Evolutionary conservation across 352 stramenopile genomes (phyloP), one percentile per base, ranked within the genome.

Genomic region (Phytophthora pisi): DNA sequence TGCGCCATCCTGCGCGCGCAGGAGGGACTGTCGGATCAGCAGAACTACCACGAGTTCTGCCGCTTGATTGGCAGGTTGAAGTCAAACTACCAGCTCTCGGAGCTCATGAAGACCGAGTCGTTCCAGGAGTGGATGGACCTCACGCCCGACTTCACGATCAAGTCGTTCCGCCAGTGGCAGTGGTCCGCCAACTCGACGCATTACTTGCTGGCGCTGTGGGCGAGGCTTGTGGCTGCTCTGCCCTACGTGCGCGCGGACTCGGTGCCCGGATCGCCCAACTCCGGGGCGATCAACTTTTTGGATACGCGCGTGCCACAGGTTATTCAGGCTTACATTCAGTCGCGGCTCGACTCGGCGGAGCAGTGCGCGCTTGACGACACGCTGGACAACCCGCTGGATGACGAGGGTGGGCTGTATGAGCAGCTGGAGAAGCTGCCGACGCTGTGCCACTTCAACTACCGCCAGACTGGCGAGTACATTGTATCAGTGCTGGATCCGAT

Each of bases 41-140:
- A 99, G 61, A 99, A 99, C 72, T 99, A 99, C 75, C 97, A 99
- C 84, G 91, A 99, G 72, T 99, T 99, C 74, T 99, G 97, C 82
- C 90, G 97, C 36, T 74, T 99, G 10, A 84, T 99, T n/a, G 95
- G 97, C 1, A 81, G 97, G 1, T 73, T 99, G 43, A 99, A 99
- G 82, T 96, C 93, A 5, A 99, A 99, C 77, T 99, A 99, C 78
- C 97, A 99, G 79, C 85, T 99, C 15, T 97, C 89, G 30, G 97
- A 99, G 76, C 83, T 99, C 36, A 97, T 99, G 61, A 98, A 98
- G 68, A 91, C 96, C 11, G 95, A 98, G 7, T 92, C 89, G 40
- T 99, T 99, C 69, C 76, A 97, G 71, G 96, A 99, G 68, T 99
- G 96, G 96, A 93, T 99, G 60, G 92, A 98, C 34, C 85, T 99